Conservation (phyloP, 83 land plant species). For the Picea abies region DNA sequence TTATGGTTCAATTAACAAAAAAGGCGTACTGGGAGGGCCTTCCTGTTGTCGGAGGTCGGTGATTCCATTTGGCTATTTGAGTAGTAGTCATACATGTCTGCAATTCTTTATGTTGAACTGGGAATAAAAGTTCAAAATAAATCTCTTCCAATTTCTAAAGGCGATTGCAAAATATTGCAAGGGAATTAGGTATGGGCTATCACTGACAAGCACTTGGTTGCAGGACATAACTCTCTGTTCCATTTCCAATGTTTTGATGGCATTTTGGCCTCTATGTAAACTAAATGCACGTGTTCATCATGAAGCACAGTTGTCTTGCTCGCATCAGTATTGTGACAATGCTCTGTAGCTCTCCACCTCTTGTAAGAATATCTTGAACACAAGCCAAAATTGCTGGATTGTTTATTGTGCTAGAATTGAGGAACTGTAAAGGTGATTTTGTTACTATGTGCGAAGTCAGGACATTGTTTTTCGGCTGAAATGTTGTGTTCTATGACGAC, state of each 20-base stretch:
- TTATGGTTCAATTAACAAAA: neutral
- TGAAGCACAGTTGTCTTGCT: slow-evolving; percentile 9
- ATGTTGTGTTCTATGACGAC: neutral
- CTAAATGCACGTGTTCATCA: neutral
- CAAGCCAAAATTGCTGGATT: neutral
- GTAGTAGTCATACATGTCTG: neutral
- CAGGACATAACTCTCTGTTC: neutral
- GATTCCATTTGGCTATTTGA: neutral
- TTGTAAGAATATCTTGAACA: neutral
- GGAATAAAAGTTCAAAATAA: no score
- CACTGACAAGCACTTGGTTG: neutral
- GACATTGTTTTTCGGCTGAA: neutral
- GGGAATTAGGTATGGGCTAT: neutral
- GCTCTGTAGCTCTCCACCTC: neutral
- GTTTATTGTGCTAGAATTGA: neutral
- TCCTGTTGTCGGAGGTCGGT: neutral
- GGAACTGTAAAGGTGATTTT: neutral
- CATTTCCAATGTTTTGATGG: neutral
- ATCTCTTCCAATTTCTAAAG: no score
- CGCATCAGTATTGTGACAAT: neutral
- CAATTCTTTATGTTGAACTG: no score
- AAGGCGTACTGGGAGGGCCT: neutral
- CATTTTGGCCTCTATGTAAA: neutral
- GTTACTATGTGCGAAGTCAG: neutral
- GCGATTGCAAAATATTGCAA: neutral